Conservation (phyloP, 2,329 filamentous ascomycete species). For the Claviceps quebecensis region DNA sequence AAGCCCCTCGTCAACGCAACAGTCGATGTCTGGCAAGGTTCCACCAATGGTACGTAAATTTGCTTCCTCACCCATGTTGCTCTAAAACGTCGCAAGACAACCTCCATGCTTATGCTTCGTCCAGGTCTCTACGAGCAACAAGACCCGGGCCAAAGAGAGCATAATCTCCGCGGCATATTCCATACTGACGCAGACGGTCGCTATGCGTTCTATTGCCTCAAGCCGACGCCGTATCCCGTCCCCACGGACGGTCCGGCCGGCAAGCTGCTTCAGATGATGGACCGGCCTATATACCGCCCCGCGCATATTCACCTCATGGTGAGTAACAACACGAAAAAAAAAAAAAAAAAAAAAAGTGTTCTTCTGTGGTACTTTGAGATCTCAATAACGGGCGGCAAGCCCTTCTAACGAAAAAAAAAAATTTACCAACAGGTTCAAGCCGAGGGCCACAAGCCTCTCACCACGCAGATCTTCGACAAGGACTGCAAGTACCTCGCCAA, state of each 20-base stretch:
- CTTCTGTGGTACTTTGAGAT: too few relatives aligned
- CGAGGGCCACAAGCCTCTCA: conserved; percentile 51
- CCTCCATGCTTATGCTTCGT: not conserved
- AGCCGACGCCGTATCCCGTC: conserved; percentile 42
- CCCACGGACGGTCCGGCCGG: conserved; percentile 39
- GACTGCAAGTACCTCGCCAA: conserved; percentile 45
- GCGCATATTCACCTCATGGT: conserved; percentile 48
- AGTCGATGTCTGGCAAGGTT: conserved; percentile 70
- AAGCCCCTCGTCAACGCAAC: conserved; percentile 50
- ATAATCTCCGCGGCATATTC: conserved; percentile 63
- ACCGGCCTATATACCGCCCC: conserved; percentile 41
- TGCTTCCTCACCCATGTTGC: too few relatives aligned
- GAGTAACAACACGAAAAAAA: conserved; percentile 1
- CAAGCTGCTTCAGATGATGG: conserved; percentile 36
- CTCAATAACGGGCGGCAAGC: too few relatives aligned
- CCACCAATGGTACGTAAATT: conserved; percentile 43
- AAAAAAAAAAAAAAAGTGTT: too few relatives aligned
- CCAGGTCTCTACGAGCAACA: conserved; percentile 54
- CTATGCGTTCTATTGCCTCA: conserved; percentile 48
- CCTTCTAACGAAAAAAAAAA: not conserved
- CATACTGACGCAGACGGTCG: conserved; percentile 49
- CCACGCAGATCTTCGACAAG: conserved; percentile 60
- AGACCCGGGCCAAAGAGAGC: conserved; percentile 53
- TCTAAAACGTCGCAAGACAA: too few relatives aligned
- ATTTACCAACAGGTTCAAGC: conserved; percentile 25